Evolutionary conservation across 176 grass and related monocot species (phyloP).

Genomic region (Pontederia paniculata): DNA sequence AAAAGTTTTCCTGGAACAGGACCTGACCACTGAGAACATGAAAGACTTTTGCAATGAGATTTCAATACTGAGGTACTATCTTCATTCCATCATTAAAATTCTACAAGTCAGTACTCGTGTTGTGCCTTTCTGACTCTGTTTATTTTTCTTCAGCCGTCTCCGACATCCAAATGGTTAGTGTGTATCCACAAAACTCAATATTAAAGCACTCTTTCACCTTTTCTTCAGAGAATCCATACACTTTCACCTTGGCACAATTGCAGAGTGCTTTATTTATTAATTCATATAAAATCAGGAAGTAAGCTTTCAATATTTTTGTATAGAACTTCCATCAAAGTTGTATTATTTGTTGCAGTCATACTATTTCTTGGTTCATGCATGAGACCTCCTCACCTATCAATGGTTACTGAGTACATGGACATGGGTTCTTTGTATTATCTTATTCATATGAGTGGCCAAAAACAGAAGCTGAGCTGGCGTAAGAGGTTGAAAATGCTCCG

Average conservation of each 20-base stretch:
- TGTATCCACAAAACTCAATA: no score
- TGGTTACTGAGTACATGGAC: slow-evolving; percentile 97
- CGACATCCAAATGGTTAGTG: slow-evolving; percentile 85
- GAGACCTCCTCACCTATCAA: slow-evolving; percentile 86
- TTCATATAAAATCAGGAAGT: no score
- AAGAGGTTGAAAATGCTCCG: slow-evolving; percentile 95
- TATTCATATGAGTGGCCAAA: slow-evolving; percentile 73
- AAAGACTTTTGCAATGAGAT: slow-evolving; percentile 99
- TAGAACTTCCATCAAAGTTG: neutral
- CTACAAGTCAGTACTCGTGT: slow-evolving; percentile 9
- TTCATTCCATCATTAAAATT: slow-evolving; percentile 12
- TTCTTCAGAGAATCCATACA: no score
- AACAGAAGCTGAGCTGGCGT: slow-evolving; percentile 77
- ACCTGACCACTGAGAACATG: slow-evolving; percentile 95
- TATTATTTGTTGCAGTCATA: slow-evolving; percentile 58
- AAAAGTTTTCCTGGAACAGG: slow-evolving; percentile 98
- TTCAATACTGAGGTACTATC: slow-evolving; percentile 74
- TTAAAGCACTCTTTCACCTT: no score
- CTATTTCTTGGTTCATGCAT: slow-evolving; percentile 96
- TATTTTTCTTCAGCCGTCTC: slow-evolving; percentile 68
- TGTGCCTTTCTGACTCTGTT: neutral
- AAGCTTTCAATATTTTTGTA: neutral
- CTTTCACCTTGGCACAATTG: no score
- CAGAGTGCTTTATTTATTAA: no score
- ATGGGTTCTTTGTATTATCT: slow-evolving; percentile 93